Percentiles rank a stretch among this genome's conserved stretches.
phyloP scores from a whole-genome alignment of 2,329 filamentous ascomycete genomes.

The Graphilbum sp. region DNA sequence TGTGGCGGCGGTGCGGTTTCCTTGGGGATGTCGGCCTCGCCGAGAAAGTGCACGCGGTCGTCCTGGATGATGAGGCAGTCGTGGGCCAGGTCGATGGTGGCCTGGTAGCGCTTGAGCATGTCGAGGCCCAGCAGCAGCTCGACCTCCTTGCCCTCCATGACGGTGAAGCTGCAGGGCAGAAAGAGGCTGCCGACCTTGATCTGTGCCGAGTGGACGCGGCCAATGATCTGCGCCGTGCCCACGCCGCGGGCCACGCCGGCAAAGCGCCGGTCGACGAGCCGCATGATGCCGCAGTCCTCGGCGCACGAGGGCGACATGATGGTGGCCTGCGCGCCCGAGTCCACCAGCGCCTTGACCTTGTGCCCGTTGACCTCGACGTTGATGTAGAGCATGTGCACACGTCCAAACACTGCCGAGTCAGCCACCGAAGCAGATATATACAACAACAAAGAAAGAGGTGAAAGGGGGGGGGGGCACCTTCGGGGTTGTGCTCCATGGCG shows the following conservation, averaged over 20 bases:
- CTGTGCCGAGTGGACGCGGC: slow-evolving; percentile 85
- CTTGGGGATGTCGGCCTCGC: slow-evolving; percentile 89
- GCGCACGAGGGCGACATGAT: slow-evolving; percentile 96
- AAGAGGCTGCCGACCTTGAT: slow-evolving; percentile 83
- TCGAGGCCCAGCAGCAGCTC: slow-evolving; percentile 86
- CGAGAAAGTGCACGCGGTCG: slow-evolving; percentile 75
- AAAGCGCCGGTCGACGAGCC: slow-evolving; percentile 82
- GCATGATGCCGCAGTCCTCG: slow-evolving; percentile 87
- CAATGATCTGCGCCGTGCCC: slow-evolving; percentile 85
- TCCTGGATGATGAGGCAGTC: slow-evolving; percentile 80
- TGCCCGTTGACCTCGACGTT: slow-evolving; percentile 88
- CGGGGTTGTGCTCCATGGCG: slow-evolving; percentile 92
- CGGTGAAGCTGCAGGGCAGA: slow-evolving; percentile 88
- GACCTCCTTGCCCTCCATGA: slow-evolving; percentile 97
- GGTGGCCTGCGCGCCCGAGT: slow-evolving; percentile 92
- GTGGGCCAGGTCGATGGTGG: slow-evolving; percentile 71
- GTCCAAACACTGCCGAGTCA: slow-evolving; percentile 61
- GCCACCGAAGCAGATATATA: background rate
- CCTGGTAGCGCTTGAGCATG: slow-evolving; percentile 94
- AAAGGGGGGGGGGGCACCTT: slow-evolving; percentile 43
- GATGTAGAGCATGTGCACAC: slow-evolving; percentile 92
- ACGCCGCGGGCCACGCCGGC: slow-evolving; percentile 86
- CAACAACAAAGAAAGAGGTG: no score
- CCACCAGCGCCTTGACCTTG: slow-evolving; percentile 88
- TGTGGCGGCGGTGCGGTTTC: slow-evolving; percentile 52